Evolutionary conservation across 179 eudicot genomes (phyloP).

Genomic region (Sideroxylon spinosum): DNA sequence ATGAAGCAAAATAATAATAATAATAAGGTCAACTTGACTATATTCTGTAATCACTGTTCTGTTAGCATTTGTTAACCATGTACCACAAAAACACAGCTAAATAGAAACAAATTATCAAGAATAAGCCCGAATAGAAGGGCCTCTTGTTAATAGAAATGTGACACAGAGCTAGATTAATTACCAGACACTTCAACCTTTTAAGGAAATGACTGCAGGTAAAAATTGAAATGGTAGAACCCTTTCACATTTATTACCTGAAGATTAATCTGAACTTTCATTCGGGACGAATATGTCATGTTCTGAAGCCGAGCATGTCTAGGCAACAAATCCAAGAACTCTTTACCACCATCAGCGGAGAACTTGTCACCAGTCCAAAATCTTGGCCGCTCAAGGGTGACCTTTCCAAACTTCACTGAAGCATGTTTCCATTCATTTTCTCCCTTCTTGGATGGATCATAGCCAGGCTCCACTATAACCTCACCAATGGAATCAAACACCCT

Average conservation of each 20-base stretch:
- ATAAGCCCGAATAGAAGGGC: no score
- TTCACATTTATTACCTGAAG: constrained; percentile 41
- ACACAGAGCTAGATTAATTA: neutral
- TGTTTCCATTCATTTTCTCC: constrained; percentile 77
- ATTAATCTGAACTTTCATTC: constrained; percentile 58
- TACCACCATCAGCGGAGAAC: constrained; percentile 49
- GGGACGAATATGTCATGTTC: constrained; percentile 86
- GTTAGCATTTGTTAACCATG: no score
- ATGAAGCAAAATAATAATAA: neutral
- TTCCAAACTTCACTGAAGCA: constrained; percentile 65
- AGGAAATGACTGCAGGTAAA: neutral
- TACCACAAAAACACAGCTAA: no score
- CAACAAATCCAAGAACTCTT: constrained; percentile 46
- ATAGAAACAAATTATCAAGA: no score
- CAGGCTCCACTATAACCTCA: constrained; percentile 68
- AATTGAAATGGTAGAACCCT: neutral
- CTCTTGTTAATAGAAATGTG: no score
- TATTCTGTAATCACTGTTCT: no score
- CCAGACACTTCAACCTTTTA: neutral
- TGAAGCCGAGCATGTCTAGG: constrained; percentile 94
- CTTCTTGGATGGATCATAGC: constrained; percentile 81
- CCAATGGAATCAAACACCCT: constrained; percentile 59
- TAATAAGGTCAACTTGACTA: neutral
- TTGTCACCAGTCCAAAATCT: constrained; percentile 72
- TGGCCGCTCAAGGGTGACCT: constrained; percentile 75